Evolutionary conservation across 345 rosid species (phyloP).

Genomic region (Gossypium rotundifolium): DNA sequence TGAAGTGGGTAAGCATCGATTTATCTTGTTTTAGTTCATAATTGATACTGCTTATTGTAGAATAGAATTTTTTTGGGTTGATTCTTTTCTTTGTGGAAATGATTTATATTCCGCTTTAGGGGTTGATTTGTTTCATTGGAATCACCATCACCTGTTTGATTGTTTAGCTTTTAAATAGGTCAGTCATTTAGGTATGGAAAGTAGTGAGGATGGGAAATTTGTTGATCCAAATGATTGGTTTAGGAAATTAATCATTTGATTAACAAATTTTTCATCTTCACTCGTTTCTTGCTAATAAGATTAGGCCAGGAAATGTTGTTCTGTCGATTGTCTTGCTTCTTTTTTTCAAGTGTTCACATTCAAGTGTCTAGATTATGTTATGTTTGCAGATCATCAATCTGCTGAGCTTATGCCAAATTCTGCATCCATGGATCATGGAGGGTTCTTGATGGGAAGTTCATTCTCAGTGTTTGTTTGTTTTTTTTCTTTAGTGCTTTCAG

Average conservation of each 20-base stretch:
- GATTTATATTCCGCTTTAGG: background rate
- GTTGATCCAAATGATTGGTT: no score
- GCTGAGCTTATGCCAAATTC: background rate
- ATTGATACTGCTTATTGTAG: background rate
- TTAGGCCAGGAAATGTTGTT: background rate
- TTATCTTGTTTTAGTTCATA: background rate
- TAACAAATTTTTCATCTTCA: no score
- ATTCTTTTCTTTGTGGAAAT: background rate
- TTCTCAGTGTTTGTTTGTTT: background rate
- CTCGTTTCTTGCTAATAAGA: background rate
- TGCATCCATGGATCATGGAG: background rate
- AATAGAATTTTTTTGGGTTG: background rate
- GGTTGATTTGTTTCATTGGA: background rate
- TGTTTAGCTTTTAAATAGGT: background rate
- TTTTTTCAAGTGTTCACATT: background rate
- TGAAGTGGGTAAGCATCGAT: background rate
- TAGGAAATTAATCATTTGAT: no score
- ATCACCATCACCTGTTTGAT: background rate
- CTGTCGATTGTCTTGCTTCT: background rate
- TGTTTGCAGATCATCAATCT: background rate
- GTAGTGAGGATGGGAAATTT: no score
- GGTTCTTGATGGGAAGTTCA: background rate
- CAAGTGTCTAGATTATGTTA: background rate
- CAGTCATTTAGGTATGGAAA: background rate
- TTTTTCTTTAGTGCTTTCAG: background rate